Evolutionary conservation across 2,329 filamentous ascomycete genomes (phyloP), one percentile per base, ranked within the genome.

Genomic region (Colletotrichum musae): DNA sequence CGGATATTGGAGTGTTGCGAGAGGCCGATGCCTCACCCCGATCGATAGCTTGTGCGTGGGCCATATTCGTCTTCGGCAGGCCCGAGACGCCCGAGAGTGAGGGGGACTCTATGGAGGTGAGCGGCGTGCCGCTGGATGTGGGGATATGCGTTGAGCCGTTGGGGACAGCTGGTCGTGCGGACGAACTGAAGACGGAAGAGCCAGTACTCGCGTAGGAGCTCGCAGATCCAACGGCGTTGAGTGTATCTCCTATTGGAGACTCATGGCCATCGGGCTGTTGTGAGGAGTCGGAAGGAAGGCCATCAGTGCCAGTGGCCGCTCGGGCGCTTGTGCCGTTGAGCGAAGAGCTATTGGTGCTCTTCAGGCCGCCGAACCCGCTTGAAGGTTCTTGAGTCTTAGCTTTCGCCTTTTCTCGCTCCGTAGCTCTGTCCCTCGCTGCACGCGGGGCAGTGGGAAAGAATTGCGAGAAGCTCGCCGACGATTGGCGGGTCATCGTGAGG

Each of bases 401-500:
- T 80, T 83, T 89, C 84, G 87, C 85, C 80, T 86, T 90, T 77
- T 89, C 88, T 78, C 89, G 85, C 79, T 91, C 88, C 78, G 86
- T 86, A 73, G 87, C 86, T 76, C 85, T 85, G 78, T 88, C 86
- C 80, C 85, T 85, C 65, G 86, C 85, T 68, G 89, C 90, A 75
- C 89, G 88, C 74, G 93, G 92, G 78, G 92, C 93, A 79, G 92
- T 90, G 75, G 92, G 93, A 82, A 94, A 95, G 87, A 94, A 96
- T 84, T 94, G 91, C 83, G 92, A 93, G 87, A 94, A 95, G 84
- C 91, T 91, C 85, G 92, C 91, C 81, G 86, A 85, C 71, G 88
- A 87, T 80, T 91, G 89, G 86, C 93, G 93, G 90, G 93, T 93
- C 92, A 93, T 93, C 84, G 84, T 91, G 86, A 82, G 75, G 75